Conservation (phyloP, 176 grass and related monocot species). For the Eragrostis nindensis region DNA sequence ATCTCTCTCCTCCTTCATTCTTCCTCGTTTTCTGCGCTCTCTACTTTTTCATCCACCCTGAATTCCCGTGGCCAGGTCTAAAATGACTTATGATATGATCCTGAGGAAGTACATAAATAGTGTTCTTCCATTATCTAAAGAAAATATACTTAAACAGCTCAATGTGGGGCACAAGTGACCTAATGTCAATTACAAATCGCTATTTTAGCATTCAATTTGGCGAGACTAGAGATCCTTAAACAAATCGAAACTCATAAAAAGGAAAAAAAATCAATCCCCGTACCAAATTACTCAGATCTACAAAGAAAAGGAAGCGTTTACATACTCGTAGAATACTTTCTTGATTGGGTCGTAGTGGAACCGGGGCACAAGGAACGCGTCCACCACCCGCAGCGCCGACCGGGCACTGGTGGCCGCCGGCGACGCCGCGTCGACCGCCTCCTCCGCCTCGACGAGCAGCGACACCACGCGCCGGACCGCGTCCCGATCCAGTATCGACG, state of each 20-base stretch:
- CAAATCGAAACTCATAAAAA: not conserved
- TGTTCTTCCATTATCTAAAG: not conserved
- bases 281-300: constrained; percentile 35
- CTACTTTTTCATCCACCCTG: too few relatives aligned
- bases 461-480: constrained; percentile 67
- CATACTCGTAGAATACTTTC: constrained; percentile 96
- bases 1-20: too few relatives aligned
- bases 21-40: too few relatives aligned
- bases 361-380: constrained; percentile 74
- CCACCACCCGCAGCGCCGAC: constrained; percentile 69
- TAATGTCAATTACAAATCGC: not conserved
- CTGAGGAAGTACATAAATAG: not conserved
- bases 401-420: constrained; percentile 48
- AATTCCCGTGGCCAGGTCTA: too few relatives aligned
- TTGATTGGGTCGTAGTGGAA: constrained; percentile 86
- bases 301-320: constrained; percentile 18
- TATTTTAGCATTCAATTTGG: not conserved
- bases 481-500: constrained; percentile 76
- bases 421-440: constrained; percentile 56
- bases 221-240: not conserved
- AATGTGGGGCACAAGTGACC: not conserved
- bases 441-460: constrained; percentile 68
- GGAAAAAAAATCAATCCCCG: not conserved
- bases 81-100: too few relatives aligned
- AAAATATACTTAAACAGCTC: not conserved